Percentiles rank a stretch among this genome's conserved stretches.
Evolutionary conservation across 208 protist species (phyloP).

Genomic region (Trypanosoma mega): DNA sequence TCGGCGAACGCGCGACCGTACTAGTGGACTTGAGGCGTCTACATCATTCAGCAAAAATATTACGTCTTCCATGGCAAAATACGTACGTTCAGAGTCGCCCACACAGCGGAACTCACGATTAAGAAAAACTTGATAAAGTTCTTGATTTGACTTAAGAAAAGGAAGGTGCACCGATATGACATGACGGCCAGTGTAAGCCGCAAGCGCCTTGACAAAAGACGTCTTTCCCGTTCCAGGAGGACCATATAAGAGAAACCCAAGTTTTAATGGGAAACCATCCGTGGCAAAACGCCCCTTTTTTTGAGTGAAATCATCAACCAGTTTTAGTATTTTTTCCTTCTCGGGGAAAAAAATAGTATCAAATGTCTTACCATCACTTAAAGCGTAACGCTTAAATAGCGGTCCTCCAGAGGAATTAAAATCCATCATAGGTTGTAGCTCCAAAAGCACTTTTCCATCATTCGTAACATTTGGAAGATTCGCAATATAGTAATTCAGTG

Average conservation of each 20-base stretch:
- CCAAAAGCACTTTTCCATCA: slow-evolving; percentile 33
- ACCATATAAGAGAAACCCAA: slow-evolving; percentile 99
- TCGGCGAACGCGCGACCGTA: slow-evolving; percentile 55
- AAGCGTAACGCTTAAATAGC: slow-evolving; percentile 68
- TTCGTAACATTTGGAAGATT: slow-evolving; percentile 41
- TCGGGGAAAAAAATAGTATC: slow-evolving; percentile 88
- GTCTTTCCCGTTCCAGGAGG: slow-evolving; percentile 97
- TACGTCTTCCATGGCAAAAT: slow-evolving; percentile 63
- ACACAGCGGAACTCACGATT: slow-evolving; percentile 48
- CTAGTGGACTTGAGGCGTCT: slow-evolving; percentile 62
- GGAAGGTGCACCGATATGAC: slow-evolving; percentile 73
- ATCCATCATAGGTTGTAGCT: slow-evolving; percentile 31
- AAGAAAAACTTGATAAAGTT: slow-evolving; percentile 90
- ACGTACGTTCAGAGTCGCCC: slow-evolving; percentile 46
- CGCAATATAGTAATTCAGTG: slow-evolving; percentile 39
- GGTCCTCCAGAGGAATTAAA: neutral
- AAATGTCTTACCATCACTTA: slow-evolving; percentile 77
- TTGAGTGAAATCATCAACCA: slow-evolving; percentile 79
- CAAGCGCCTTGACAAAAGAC: slow-evolving; percentile 98
- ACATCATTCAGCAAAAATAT: slow-evolving; percentile 89
- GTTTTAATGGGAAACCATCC: slow-evolving; percentile 83
- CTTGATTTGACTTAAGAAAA: slow-evolving; percentile 81
- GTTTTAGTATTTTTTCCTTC: slow-evolving; percentile 53
- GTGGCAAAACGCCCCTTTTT: slow-evolving; percentile 77
- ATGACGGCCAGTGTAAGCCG: slow-evolving; percentile 97